Percentiles rank a stretch among this genome's conserved stretches.
Evolutionary conservation across 768 basidiomycete species (phyloP).

Genomic region (Phylloporus rhodoxanthus): DNA sequence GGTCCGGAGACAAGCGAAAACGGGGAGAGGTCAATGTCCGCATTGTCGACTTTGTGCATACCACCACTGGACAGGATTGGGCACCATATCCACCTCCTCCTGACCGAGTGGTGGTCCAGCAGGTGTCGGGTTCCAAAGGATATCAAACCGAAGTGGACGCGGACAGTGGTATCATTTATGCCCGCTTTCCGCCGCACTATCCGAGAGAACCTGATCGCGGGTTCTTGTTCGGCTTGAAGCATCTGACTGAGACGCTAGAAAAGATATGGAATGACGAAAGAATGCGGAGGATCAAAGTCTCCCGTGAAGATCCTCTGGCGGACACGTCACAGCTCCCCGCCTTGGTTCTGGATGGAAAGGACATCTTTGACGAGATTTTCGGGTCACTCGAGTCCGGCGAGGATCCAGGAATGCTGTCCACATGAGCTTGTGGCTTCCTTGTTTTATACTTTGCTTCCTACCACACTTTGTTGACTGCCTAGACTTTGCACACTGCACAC

Average conservation of each 20-base stretch:
- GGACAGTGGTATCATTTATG: constrained; percentile 77
- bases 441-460: background rate
- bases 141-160: constrained; percentile 81
- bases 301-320: constrained; percentile 50
- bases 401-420: constrained; percentile 73
- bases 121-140: constrained; percentile 58
- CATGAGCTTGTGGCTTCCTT: constrained; percentile 32
- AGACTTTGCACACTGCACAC: constrained; percentile 10
- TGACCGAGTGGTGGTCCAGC: constrained; percentile 35
- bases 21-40: constrained; percentile 93
- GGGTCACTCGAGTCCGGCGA: constrained; percentile 42
- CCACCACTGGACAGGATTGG: constrained; percentile 93
- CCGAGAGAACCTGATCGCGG: constrained; percentile 88
- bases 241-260: constrained; percentile 67
- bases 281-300: constrained; percentile 56
- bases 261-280: constrained; percentile 86
- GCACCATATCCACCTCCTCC: constrained; percentile 51
- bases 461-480: constrained; percentile 2
- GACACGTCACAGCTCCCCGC: constrained; percentile 52
- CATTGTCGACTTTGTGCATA: constrained; percentile 98
- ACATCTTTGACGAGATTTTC: constrained; percentile 76
- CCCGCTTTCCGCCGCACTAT: constrained; percentile 91
- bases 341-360: constrained; percentile 65
- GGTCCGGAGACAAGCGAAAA: constrained; percentile 60
- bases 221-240: constrained; percentile 87